Evolutionary conservation across 768 basidiomycete species (phyloP), one percentile per base, ranked within the genome.

Genomic region (Antrodiella citrinella): DNA sequence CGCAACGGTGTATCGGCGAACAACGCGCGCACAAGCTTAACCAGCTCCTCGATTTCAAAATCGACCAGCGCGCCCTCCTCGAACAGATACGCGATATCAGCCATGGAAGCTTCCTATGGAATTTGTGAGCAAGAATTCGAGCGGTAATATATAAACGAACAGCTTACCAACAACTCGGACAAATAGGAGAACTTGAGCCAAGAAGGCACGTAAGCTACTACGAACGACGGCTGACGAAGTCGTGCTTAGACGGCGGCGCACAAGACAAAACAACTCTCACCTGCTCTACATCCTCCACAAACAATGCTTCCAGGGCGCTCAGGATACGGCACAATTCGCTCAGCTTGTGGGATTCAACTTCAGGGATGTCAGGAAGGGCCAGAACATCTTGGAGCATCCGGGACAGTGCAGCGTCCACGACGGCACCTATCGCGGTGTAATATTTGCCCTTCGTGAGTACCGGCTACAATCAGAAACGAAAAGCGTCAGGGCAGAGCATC

Each of bases 151-250:
- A 19, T 5, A 18, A 22, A 73, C 7, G 25, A 15, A 45, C 25
- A 7, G 45, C 86, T 43, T 52, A 93, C 92, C 73, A 97, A 64
- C 11, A 97, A 75, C 65, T 96, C 93, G 1, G 90, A 90, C 3
- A 96, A 74, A 65, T 97, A 97, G 18, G 87, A 91, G 65, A 90
- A 95, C 65, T 95, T 95, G 58, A 96, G 73, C 94, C 94, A 97
- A 11, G 81, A 84, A 1, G 90, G 86, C n/a, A 94, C 89, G 55
- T 90, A 91, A 0, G 81, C 82, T 0, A 85, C 86, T 4, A 91
- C 82, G 44, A 86, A 81, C 0, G 89, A 85, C 18, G 84, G 74
- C 78, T 86, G 55, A 3, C 38, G n/a, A n/a, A n/a, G 25, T 19
- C 4, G 51, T 13, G 47, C 12, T 44, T 20, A 58, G 23, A 18